Evolutionary conservation across 352 stramenopile species (phyloP).

Genomic region (Phytophthora sp.): DNA sequence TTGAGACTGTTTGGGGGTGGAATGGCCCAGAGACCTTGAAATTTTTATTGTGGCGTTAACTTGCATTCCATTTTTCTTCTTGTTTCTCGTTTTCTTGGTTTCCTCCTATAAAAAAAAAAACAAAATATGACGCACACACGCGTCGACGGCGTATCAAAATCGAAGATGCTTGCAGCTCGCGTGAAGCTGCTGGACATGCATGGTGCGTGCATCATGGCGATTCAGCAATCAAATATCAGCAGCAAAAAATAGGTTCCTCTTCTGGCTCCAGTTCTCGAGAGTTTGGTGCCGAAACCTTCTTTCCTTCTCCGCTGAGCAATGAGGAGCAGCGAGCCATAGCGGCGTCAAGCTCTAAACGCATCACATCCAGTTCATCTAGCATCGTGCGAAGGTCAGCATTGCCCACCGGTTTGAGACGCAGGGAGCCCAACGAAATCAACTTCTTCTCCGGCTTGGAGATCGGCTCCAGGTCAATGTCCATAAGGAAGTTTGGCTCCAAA

Average conservation of each 20-base stretch:
- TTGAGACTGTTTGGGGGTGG: not conserved
- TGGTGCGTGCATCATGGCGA: constrained; percentile 12
- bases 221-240: constrained; percentile 36
- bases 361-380: constrained; percentile 47
- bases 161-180: constrained; percentile 9
- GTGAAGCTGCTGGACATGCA: not conserved
- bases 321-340: constrained; percentile 40
- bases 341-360: constrained; percentile 40
- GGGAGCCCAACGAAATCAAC: constrained; percentile 16
- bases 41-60: constrained; percentile 39
- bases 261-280: constrained; percentile 25
- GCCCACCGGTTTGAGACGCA: constrained; percentile 24
- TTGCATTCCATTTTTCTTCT: constrained; percentile 33
- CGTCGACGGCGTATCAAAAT: constrained; percentile 17
- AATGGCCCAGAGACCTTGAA: constrained; percentile 18
- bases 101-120: constrained; percentile 36
- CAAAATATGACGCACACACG: constrained; percentile 24
- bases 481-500: constrained; percentile 42
- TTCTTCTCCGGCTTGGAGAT: constrained; percentile 34
- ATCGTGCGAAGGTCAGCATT: constrained; percentile 44
- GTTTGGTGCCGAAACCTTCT: constrained; percentile 6
- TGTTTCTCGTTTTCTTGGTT: constrained; percentile 19
- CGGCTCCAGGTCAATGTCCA: constrained; percentile 46
- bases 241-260: constrained; percentile 39
- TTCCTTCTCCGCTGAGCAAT: constrained; percentile 24